These are phyloP conservation scores for Malbranchea cinnamomea DNA, from an alignment of 2,329 filamentous ascomycete genomes.

Conservation along the genomic window DNA sequence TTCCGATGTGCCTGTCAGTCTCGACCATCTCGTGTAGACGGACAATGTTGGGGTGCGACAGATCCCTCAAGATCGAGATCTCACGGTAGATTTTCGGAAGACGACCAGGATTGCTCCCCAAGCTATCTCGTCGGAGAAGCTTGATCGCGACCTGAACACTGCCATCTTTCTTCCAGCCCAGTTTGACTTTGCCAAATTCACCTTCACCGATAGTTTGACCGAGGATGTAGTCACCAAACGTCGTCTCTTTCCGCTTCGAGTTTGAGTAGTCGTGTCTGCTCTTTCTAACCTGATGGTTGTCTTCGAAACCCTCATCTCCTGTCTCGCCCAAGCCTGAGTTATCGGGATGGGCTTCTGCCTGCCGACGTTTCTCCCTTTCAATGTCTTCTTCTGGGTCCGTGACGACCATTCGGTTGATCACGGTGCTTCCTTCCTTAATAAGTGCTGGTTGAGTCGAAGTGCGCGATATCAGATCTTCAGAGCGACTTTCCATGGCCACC, in stretches of 20 bases:
- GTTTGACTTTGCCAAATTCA: constrained; percentile 96
- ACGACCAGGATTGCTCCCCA: constrained; percentile 76
- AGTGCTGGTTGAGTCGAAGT: constrained; percentile 44
- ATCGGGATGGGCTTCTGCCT: constrained; percentile 42
- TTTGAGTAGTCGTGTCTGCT: constrained; percentile 45
- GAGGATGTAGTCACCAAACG: constrained; percentile 89
- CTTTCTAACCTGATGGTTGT: constrained; percentile 18
- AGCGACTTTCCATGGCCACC: constrained; percentile 17
- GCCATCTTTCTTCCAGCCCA: constrained; percentile 94
- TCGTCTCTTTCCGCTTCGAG: constrained; percentile 55
- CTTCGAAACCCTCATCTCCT: constrained; percentile 36
- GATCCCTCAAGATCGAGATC: constrained; percentile 73
- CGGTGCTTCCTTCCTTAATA: constrained; percentile 62
- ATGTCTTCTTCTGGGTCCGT: constrained; percentile 62
- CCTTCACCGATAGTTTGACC: constrained; percentile 94
- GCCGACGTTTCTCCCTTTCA: constrained; percentile 54
- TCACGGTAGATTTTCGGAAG: constrained; percentile 96
- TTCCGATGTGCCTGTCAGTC: constrained; percentile 91
- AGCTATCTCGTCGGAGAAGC: constrained; percentile 79
- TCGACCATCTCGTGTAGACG: constrained; percentile 96
- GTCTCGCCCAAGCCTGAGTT: constrained; percentile 32
- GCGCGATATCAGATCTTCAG: constrained; percentile 34
- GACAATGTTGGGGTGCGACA: constrained; percentile 94
- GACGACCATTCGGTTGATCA: constrained; percentile 62
- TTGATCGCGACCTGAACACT: constrained; percentile 95